Percentiles rank a stretch among this genome's conserved stretches.
Evolutionary conservation across 2,329 filamentous ascomycete species (phyloP).

Genomic region (Beauveria bassiana): DNA sequence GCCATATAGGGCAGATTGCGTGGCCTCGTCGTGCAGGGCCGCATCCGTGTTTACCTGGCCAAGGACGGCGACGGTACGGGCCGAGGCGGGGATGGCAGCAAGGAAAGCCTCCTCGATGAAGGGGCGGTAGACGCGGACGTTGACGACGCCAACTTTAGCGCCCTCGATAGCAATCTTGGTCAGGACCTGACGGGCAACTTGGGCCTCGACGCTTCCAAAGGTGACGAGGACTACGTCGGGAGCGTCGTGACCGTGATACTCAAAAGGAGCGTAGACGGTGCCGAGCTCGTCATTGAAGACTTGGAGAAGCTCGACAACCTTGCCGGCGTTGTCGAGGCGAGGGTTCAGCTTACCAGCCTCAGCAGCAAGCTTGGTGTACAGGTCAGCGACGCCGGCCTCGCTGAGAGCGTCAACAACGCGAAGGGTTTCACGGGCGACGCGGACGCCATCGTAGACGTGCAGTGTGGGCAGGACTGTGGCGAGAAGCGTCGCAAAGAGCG

Average conservation of each 20-base stretch:
- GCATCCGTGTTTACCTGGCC: slow-evolving; percentile 75
- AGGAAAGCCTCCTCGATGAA: slow-evolving; percentile 95
- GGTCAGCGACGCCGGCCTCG: slow-evolving; percentile 58
- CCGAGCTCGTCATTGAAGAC: slow-evolving; percentile 86
- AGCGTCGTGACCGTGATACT: slow-evolving; percentile 79
- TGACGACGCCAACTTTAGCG: slow-evolving; percentile 76
- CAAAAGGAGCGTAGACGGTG: slow-evolving; percentile 86
- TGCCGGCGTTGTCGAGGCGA: slow-evolving; percentile 65
- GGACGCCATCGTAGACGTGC: slow-evolving; percentile 83
- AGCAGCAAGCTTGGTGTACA: slow-evolving; percentile 60
- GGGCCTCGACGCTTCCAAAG: slow-evolving; percentile 86
- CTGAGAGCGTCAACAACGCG: slow-evolving; percentile 76
- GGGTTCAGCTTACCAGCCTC: slow-evolving; percentile 55
- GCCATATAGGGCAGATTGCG: slow-evolving; percentile 70
- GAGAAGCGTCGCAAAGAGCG: slow-evolving; percentile 76
- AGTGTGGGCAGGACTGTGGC: slow-evolving; percentile 73
- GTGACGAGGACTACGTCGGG: slow-evolving; percentile 81
- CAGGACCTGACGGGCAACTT: slow-evolving; percentile 75
- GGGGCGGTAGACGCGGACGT: slow-evolving; percentile 87
- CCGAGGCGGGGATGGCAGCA: slow-evolving; percentile 66
- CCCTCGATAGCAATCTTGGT: slow-evolving; percentile 63
- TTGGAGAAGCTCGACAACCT: slow-evolving; percentile 60
- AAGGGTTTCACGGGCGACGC: slow-evolving; percentile 72
- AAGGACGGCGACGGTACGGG: slow-evolving; percentile 71
- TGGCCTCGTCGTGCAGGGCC: slow-evolving; percentile 27